Base-by-base conservation (phyloP, 352 stramenopile genomes). In the Pythium sukuiense region DNA sequence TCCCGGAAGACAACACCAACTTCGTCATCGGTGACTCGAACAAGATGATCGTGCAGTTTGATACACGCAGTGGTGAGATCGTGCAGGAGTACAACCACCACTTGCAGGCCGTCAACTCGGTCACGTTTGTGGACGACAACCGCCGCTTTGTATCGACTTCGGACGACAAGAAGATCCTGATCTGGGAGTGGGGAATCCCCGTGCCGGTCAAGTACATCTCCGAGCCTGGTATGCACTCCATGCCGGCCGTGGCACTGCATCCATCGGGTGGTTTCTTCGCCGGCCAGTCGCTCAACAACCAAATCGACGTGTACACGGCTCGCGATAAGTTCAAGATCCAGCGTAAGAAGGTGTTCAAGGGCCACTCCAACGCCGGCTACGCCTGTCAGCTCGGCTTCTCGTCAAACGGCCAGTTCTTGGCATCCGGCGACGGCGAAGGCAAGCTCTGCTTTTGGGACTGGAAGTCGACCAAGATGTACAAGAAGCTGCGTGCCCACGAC, bases 31-130 rank as follows among this genome's bases (percentile, higher is more conserved):
- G 96, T 32, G 97, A 96, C 64, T 98, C 90, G 29, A 98, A 99
- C 73, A 98, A 99, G 65, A 98, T 98, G 76, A 95, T 99, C 35
- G 86, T 96, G 46, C 92, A 97, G 69, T 97, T 94, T 48, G 91
- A 97, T 70, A 69, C 87, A 53, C 79, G 85, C 30, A 88, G 83
- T 63, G 82, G 84, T 20, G 85, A 99, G 75, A 96, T 99, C 55
- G 97, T 98, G 27, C 97, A 99, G 80, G 95, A 99, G 76, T 99
- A 99, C 86, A 99, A 99, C 76, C 97, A 99, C 80, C 98, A 99
- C 76, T 86, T 99, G 61, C 93, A 97, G 59, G 91, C 97, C 1
- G 97, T 99, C 12, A 99, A 99, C 79, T 98, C 97, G 20, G 96
- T 99, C 50, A 98, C 96, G 18, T 99, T 99, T 77, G 94, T 99